Percentiles rank a stretch among this genome's conserved stretches.
These are phyloP conservation scores for Thielaviopsis musarum DNA, from an alignment of 2,329 filamentous ascomycete species.

Conservation along the genomic window DNA sequence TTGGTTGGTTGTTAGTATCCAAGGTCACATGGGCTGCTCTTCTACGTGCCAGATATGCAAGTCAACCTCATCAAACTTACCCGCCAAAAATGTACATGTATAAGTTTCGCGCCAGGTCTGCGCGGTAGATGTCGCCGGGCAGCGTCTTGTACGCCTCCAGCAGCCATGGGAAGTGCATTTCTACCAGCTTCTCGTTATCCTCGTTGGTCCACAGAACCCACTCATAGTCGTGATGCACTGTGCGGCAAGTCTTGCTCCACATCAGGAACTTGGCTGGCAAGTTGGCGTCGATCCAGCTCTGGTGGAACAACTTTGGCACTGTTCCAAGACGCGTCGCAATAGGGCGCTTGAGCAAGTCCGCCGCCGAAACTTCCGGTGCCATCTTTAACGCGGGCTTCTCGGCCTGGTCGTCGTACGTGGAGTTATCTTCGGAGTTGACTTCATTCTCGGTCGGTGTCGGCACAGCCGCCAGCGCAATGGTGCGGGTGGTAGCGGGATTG, in stretches of 20 bases:
- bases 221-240: slow-evolving; percentile 19
- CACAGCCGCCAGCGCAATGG: not conserved
- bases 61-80: slow-evolving; percentile 11
- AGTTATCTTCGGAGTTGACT: not conserved
- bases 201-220: slow-evolving; percentile 23
- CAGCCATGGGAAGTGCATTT: slow-evolving; percentile 19
- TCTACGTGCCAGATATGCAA: not conserved
- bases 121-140: slow-evolving; percentile 19
- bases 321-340: slow-evolving; percentile 8
- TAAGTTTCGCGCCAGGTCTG: slow-evolving; percentile 19
- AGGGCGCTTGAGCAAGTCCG: slow-evolving; percentile 7
- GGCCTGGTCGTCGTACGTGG: not conserved
- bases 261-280: slow-evolving; percentile 17
- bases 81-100: slow-evolving; percentile 24
- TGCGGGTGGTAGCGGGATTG: not conserved
- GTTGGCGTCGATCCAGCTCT: slow-evolving; percentile 16
- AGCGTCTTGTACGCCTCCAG: slow-evolving; percentile 17
- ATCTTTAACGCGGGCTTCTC: not conserved
- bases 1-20: not conserved
- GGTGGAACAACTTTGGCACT: slow-evolving; percentile 23
- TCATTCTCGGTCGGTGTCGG: not conserved
- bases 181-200: slow-evolving; percentile 20
- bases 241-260: slow-evolving; percentile 20
- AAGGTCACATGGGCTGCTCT: not conserved
- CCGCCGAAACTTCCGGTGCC: slow-evolving; percentile 4